Conservation (phyloP, 345 rosid genomes). For the Pistacia vera region DNA sequence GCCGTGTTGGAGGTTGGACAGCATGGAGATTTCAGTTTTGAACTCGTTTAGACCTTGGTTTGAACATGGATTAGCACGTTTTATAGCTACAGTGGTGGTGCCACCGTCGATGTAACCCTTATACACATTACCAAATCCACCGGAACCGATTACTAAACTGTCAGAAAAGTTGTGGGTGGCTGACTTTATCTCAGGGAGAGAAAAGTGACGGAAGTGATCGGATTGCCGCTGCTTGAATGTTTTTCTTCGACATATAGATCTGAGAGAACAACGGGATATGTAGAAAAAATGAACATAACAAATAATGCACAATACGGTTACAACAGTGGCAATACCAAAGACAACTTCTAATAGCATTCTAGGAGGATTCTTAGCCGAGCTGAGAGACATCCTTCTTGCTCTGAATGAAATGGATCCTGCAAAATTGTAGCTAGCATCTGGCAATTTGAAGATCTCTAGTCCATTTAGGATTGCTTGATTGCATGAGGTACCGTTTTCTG, state of each 20-base stretch:
- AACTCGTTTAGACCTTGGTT: slow-evolving; percentile 38
- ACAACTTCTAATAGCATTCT: neutral
- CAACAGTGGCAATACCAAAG: too few species aligned
- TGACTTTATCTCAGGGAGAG: slow-evolving; percentile 32
- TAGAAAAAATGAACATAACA: neutral
- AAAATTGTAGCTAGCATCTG: slow-evolving; percentile 19
- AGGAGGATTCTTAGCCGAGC: neutral
- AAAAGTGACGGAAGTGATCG: slow-evolving; percentile 32
- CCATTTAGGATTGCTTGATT: slow-evolving; percentile 31
- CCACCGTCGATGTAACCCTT: slow-evolving; percentile 26
- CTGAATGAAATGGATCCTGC: slow-evolving; percentile 29
- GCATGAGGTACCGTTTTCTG: neutral
- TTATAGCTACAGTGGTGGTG: slow-evolving; percentile 27
- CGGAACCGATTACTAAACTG: slow-evolving; percentile 21
- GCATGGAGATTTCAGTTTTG: slow-evolving; percentile 40
- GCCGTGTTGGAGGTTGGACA: slow-evolving; percentile 38
- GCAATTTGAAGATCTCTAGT: slow-evolving; percentile 29
- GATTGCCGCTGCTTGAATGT: slow-evolving; percentile 19
- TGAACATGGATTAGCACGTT: slow-evolving; percentile 35
- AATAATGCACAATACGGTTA: too few species aligned
- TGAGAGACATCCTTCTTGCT: neutral
- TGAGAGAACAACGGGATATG: too few species aligned
- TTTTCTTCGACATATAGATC: neutral
- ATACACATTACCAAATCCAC: slow-evolving; percentile 44
- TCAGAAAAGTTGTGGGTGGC: slow-evolving; percentile 33